Evolutionary conservation across 75 land plant genomes (phyloP).

Genomic region (Cupressus sempervirens): DNA sequence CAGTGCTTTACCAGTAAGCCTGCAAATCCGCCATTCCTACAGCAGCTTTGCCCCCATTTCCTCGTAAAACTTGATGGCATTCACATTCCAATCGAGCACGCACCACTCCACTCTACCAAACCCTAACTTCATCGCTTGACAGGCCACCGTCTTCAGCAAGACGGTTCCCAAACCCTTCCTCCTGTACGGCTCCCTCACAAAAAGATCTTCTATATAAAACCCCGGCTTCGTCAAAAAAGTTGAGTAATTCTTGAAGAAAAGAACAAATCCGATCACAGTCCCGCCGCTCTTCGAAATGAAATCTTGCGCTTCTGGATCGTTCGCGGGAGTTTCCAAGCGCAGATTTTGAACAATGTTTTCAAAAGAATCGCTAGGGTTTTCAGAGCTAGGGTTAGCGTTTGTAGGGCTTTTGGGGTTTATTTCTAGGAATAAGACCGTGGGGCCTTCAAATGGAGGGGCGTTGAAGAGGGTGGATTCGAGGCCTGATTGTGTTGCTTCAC

Average conservation of each 20-base stretch:
- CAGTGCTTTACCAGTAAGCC: conserved; percentile 68
- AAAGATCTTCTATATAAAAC: conserved; percentile 85
- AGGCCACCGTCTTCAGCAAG: conserved; percentile 70
- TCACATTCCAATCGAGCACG: conserved; percentile 92
- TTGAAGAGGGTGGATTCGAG: conserved; percentile 47
- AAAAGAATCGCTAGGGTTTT: conserved; percentile 1
- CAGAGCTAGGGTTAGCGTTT: background rate
- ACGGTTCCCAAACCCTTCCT: conserved; percentile 73
- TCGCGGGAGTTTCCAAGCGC: conserved; percentile 25
- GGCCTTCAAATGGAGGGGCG: conserved; percentile 43
- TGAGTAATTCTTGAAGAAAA: conserved; percentile 93
- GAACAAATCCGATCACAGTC: conserved; percentile 67
- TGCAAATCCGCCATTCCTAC: conserved; percentile 75
- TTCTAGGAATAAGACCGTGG: conserved; percentile 69
- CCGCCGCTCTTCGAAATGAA: conserved; percentile 26
- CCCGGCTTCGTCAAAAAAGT: conserved; percentile 86
- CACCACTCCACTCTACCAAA: conserved; percentile 92
- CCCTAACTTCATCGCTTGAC: conserved; percentile 66
- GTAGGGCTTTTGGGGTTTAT: background rate
- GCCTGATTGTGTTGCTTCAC: conserved; percentile 59
- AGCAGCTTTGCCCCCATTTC: conserved; percentile 66
- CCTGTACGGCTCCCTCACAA: conserved; percentile 78
- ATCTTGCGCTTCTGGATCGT: conserved; percentile 33
- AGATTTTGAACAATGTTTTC: conserved; percentile 25
- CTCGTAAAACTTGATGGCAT: conserved; percentile 89